Evolutionary conservation across 495 filamentous ascomycete genomes (phyloP), one percentile per base, ranked within the genome.

Genomic region (Hypoxylon crocopeplum): DNA sequence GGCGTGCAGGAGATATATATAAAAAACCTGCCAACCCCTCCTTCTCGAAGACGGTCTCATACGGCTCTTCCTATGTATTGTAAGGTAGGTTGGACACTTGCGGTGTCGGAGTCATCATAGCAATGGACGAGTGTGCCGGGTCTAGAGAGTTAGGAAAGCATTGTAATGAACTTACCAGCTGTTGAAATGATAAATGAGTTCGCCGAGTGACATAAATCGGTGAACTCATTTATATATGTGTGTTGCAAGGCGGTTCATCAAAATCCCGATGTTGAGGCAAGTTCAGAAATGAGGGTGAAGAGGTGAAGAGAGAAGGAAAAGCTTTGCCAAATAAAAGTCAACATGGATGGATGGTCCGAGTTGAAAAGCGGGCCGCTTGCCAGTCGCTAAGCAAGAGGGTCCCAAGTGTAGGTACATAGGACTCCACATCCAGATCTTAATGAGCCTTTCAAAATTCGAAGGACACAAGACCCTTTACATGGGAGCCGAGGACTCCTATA

Each of bases 21-120:
- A 13, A 38, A 8, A 4, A 12, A 40, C 20, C 29, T 25, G 16
- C 11, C 17, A 5, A 20, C 25, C 42, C 36, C 13, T 17, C 20
- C 46, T n/a, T 25, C 34, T 24, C 67, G 62, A 39, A 27, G 61
- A 62, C 37, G 64, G 75, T 75, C 75, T 79, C 72, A 79, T 71
- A 78, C 77, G 77, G 77, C 77, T 79, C 77, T 79, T 79, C 77
- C 77, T 79, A 78, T 71, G 30, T 61, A n/a, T 68, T 59, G 15
- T 53, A 32, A 49, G 67, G 64, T 63, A 77, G 75, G 75, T 77
- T 77, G 69, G 76, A 75, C 76, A 76, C 73, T 65, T 71, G 70
- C 69, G 69, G 72, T 76, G 76, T 75, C 70, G 60, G 75, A 55
- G 69, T 79, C 77, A 79, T 79, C 77, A 79, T 78, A 47, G 62